Evolutionary conservation across 2,329 filamentous ascomycete species (phyloP), one percentile per base, ranked within the genome.

Genomic region (Alternaria gaisen): DNA sequence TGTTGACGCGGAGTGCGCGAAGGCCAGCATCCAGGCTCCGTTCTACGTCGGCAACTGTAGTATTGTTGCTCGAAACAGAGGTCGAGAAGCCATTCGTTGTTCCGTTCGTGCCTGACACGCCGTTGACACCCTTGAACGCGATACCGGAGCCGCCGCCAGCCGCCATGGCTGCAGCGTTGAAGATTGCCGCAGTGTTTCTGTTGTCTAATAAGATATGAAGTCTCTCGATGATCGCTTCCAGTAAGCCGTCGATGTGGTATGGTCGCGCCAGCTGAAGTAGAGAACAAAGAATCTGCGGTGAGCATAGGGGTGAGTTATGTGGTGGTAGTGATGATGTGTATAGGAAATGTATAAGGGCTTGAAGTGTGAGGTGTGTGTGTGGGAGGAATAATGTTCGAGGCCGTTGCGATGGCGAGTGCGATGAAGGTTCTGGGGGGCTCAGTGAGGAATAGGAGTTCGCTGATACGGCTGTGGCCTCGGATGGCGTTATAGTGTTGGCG

Each of bases 141-240:
- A 94, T 92, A 48, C 92, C 91, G 48, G 93, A 88, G 0, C 95
- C 95, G 26, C 95, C 94, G 11, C 95, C 95, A 1, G 95, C 95
- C 0, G 94, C 95, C 95, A 98, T 98, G 54, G 95, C 95, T 0
- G 94, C 95, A 0, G 95, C 95, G 68, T 99, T 99, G 83, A 99
- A 99, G 0, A 99, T 94, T 6, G 95, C 95, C 0, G 95, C 95
- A 0, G 95, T 94, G 69, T 98, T 99, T 47, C 94, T 87, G 48
- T 92, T 95, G 77, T 99, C 95, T 4, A 99, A 87, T 0, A 96
- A 87, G 30, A 91, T 86, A 73, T 99, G 95, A 0, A 99, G 84
- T 8, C 94, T 88, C 78, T 98, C 93, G 10, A 98, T 92, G 2
- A 96, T 92, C 0, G 93, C 93, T 80, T 99, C 95, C 1, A 98